Evolutionary conservation across 305 asterid species (phyloP), one percentile per base, ranked within the genome.

Genomic region (Solanum hybrid): DNA sequence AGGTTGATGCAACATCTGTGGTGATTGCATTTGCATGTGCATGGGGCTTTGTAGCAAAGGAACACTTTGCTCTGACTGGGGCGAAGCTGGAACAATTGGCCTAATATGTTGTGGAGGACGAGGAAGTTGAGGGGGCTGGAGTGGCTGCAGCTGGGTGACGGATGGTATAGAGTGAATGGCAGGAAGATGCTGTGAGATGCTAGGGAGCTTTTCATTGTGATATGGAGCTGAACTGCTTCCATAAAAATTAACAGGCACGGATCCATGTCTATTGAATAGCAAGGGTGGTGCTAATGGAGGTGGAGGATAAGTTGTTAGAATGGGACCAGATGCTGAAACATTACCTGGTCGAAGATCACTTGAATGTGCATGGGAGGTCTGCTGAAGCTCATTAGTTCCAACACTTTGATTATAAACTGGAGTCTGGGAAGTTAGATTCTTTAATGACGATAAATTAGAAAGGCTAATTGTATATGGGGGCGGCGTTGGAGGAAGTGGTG

Each of bases 401-500:
- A 84, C 90, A 78, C 90, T 81, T 89, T 93, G 98, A 91, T 88
- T 93, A 92, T 93, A 94, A 86, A 91, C 92, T 51, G 90, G 91
- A 81, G 97, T 91, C 88, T 91, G 97, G 80, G 98, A 94, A 89
- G 94, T 89, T 22, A 94, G 86, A 92, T 90, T 92, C 86, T 90
- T 93, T 34, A 94, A 85, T 38, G 94, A 93, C 32, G 94, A 87
- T 79, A 92, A 42, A 66, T 89, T 69, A 87, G 93, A 85, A 84
- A 94, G 88, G 86, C 90, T 94, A 88, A 94, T 89, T 31, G 95
- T 91, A 93, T 94, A 96, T 89, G 98, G 98, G 82, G 97, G 96
- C 6, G 99, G 97, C 3, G 98, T 95, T 17, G 96, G 96, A 87
- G 98, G 97, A 89, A 95, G 98, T n/a, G 98, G 98, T 37, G 99